These are phyloP conservation scores for Ophiostoma triangulosporum DNA, from an alignment of 2,329 filamentous ascomycete genomes.

Conservation along the genomic window DNA sequence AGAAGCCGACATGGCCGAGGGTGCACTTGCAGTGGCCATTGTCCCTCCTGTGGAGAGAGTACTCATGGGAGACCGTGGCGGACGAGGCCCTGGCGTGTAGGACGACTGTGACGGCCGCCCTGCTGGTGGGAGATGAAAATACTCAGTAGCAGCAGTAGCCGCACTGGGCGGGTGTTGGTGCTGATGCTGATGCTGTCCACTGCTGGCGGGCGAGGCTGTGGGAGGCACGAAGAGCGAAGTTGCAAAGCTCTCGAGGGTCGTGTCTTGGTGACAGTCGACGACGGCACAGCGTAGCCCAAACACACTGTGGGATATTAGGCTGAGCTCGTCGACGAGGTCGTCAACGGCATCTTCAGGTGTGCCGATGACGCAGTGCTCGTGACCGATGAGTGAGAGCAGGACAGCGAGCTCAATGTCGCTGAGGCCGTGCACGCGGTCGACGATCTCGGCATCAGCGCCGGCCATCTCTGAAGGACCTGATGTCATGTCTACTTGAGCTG, in stretches of 20 bases:
- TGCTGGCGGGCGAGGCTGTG: constrained; percentile 15
- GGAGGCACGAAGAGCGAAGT: constrained; percentile 46
- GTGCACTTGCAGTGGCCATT: neutral
- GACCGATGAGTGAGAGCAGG: constrained; percentile 65
- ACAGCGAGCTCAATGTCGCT: constrained; percentile 80
- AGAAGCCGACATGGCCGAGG: neutral
- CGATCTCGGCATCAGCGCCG: constrained; percentile 32
- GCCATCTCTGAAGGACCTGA: constrained; percentile 15
- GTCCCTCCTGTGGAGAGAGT: neutral
- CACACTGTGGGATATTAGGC: constrained; percentile 51
- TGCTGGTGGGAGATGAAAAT: constrained; percentile 14
- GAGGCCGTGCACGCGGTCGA: constrained; percentile 60
- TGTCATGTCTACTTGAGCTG: neutral
- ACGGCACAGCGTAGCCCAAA: constrained; percentile 61
- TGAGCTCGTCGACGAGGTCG: constrained; percentile 59
- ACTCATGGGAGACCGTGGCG: neutral
- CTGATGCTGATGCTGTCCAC: constrained; percentile 8
- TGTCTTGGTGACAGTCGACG: constrained; percentile 58
- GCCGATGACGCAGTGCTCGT: constrained; percentile 82
- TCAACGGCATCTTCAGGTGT: constrained; percentile 49
- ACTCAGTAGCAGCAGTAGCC: constrained; percentile 7
- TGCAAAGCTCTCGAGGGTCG: constrained; percentile 70
- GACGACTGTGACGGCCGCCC: constrained; percentile 3
- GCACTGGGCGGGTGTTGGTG: neutral
- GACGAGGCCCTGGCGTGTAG: neutral